Evolutionary conservation across 208 protist species (phyloP), one percentile per base, ranked within the genome.

Genomic region (Trypanosoma mega): DNA sequence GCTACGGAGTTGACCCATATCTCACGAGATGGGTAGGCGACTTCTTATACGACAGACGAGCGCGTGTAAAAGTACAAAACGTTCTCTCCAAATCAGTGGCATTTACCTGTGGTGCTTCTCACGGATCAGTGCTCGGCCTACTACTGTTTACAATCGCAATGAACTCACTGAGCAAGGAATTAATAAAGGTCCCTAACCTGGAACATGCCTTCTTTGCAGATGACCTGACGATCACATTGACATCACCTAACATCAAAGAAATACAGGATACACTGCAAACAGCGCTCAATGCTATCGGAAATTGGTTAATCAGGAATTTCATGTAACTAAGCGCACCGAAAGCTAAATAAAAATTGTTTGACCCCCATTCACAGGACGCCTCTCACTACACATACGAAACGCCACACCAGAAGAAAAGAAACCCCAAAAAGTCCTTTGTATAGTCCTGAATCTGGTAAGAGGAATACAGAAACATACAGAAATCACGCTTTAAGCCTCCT

Each of bases 141-240:
- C 37, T 72, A 8, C 21, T 72, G 54, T 77, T 72, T 37, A 77
- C 72, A 44, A 67, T 72, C 0, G 36, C 26, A 3, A 72, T 77
- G 58, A 45, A 72, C 48, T 62, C 72, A 6, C 60, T 68, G 21
- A 72, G 64, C 52, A 29, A 31, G 12, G 31, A 30, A 18, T 41
- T 77, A 3, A 54, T 31, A 3, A 11, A 26, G 5, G 31, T 72
- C 16, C 37, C 27, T 27, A 33, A 36, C 0, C 45, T 72, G 3
- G 14, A 63, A 9, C 63, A 72, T 27, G 37, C 2, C 1, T 72
- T 77, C 37, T 77, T 72, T 34, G 70, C 70, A 21, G 64, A 77
- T 36, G 72, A 77, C 36, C 52, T 72, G n/a, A 72, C 72, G 1
- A 46, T 77, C 8, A 21, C 61, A 3, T 41, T 23, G 7, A 29